phyloP scores from a whole-genome alignment of 2,329 filamentous ascomycete species.

The Talaromyces sp. region DNA sequence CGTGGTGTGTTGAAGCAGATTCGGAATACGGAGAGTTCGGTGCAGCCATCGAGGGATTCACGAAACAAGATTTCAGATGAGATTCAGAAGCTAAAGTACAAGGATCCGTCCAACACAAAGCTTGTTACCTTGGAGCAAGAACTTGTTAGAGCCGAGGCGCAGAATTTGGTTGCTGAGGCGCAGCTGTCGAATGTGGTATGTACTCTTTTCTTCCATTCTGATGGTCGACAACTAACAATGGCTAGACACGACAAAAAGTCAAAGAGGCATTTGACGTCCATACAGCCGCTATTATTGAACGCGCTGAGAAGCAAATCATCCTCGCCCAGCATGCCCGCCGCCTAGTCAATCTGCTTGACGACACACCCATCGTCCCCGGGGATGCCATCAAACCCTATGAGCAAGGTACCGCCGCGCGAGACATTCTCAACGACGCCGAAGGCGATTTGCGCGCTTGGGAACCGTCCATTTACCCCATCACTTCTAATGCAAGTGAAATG shows the following conservation, averaged over 20 bases:
- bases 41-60: conserved; percentile 85
- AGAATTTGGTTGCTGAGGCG: conserved; percentile 92
- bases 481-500: conserved; percentile 47
- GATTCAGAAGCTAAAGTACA: conserved; percentile 85
- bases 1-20: conserved; percentile 82
- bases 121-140: conserved; percentile 90
- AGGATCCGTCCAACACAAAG: conserved; percentile 80
- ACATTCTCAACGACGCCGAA: conserved; percentile 89
- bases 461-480: conserved; percentile 54
- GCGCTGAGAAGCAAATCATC: conserved; percentile 94
- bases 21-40: conserved; percentile 89
- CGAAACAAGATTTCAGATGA: conserved; percentile 88
- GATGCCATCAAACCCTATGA: conserved; percentile 70
- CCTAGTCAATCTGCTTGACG: conserved; percentile 80
- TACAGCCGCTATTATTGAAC: conserved; percentile 87
- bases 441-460: conserved; percentile 78
- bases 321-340: conserved; percentile 86
- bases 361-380: conserved; percentile 83
- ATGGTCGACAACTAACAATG: neutral
- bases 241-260: conserved; percentile 85
- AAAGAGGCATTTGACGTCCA: conserved; percentile 91
- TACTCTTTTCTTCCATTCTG: conserved; percentile 22
- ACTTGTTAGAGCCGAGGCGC: conserved; percentile 90
- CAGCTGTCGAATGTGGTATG: conserved; percentile 90
- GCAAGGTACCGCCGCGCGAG: conserved; percentile 65